Evolutionary conservation across 2,329 filamentous ascomycete species (phyloP), one percentile per base, ranked within the genome.

Genomic region (Tolypocladium inflatum): DNA sequence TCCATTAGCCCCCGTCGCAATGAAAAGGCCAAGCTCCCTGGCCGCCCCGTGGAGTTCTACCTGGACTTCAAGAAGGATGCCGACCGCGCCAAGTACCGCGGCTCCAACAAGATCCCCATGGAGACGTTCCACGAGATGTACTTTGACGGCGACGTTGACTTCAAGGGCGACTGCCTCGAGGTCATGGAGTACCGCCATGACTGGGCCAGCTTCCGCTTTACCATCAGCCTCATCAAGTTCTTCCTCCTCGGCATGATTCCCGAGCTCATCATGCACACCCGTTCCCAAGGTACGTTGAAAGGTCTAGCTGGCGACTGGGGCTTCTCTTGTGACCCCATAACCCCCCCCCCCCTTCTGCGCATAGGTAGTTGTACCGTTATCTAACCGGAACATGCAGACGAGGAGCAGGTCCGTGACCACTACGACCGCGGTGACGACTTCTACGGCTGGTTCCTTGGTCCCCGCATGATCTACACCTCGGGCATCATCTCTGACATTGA

Each of bases 371-470:
- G 48, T 13, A 3, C 2, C 26, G 30, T n/a, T 35, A 17, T n/a
- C 26, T 51, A 15, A 51, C 48, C 17, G 26, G 2, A 11, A 33
- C 11, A 33, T 26, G 48, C 50, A 71, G 71, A 97, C 67, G 92
- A 97, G 82, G 93, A 97, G 76, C 94, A 97, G 78, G 92, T 97
- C 58, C 91, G 92, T 71, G 91, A 92, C 74, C 91, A 97, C 80
- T 99, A 99, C 76, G 94, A 97, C 81, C 88, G 91, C 64, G 94
- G 94, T 70, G 91, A 99, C 73, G 94, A 97, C 76, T 96, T 97
- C 78, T 99, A 99, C 80, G 88, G 85, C 73, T 99, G 92, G 91
- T 97, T 97, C 83, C 84, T 97, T 63, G 94, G 94, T 61, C 93
- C 93, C 60, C 92, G 93, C 70, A 99, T 97, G 94, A 91, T 97